phyloP scores from a whole-genome alignment of 176 grass and related monocot species.

The Bonia amplexicaulis region DNA sequence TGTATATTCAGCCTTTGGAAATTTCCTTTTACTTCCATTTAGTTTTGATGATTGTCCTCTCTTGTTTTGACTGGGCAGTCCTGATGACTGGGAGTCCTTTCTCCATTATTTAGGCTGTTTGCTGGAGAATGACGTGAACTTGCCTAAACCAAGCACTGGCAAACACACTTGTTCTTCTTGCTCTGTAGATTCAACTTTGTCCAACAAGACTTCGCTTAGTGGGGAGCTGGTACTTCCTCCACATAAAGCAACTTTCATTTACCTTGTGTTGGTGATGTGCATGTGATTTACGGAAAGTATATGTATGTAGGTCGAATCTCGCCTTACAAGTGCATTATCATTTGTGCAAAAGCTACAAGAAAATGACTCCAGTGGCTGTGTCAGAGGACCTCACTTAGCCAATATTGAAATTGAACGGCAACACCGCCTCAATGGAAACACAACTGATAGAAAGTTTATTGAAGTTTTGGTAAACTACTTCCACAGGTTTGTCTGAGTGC shows the following conservation, averaged over 20 bases:
- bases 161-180: constrained; percentile 32
- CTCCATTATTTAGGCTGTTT: constrained; percentile 95
- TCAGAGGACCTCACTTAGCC: constrained; percentile 83
- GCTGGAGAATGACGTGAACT: constrained; percentile 67
- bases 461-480: constrained; percentile 81
- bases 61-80: constrained; percentile 71
- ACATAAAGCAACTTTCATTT: constrained; percentile 6
- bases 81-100: constrained; percentile 99
- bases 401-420: constrained; percentile 85
- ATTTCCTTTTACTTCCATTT: constrained; percentile 18
- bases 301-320: constrained; percentile 64
- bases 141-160: constrained; percentile 51
- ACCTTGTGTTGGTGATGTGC: constrained; percentile 13
- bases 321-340: constrained; percentile 67
- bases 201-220: constrained; percentile 44
- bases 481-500: constrained; percentile 50
- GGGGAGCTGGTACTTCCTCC: constrained; percentile 56
- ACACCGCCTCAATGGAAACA: constrained; percentile 43
- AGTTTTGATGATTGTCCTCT: constrained; percentile 44
- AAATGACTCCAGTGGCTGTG: constrained; percentile 46
- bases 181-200: constrained; percentile 45
- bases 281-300: constrained; percentile 16
- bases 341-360: constrained; percentile 81
- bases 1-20: constrained; percentile 1
- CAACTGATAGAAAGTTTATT: constrained; percentile 51